Conservation (phyloP, 177 flowering plant genomes). For the Telopea speciosissima region DNA sequence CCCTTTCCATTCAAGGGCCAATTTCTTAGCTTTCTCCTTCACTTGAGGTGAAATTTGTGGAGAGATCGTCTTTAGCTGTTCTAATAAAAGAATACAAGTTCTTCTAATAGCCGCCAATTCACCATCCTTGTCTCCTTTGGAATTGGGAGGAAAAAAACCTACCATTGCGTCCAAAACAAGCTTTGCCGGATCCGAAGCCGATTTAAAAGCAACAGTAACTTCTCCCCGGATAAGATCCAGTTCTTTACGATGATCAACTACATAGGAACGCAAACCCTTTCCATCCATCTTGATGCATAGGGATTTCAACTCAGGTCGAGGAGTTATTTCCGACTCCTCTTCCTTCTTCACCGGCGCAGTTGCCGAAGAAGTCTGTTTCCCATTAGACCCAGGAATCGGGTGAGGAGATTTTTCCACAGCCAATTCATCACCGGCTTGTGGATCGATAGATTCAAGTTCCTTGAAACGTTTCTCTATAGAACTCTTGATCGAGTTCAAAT, state of each 20-base stretch:
- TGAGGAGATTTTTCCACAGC: conserved; percentile 5
- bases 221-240: conserved; percentile 22
- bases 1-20: conserved; percentile 55
- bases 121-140: conserved; percentile 17
- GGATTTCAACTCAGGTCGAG: conserved; percentile 36
- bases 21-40: conserved; percentile 36
- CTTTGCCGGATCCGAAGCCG: conserved; percentile 43
- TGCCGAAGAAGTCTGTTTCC: background rate
- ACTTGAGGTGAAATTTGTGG: conserved; percentile 17
- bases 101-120: conserved; percentile 26
- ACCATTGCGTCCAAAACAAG: conserved; percentile 55
- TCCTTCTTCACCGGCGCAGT: background rate
- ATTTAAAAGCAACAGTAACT: conserved; percentile 32
- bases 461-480: conserved; percentile 20
- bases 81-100: conserved; percentile 43
- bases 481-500: conserved; percentile 49
- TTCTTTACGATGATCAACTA: conserved; percentile 27
- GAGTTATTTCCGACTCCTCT: background rate
- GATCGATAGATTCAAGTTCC: conserved; percentile 15
- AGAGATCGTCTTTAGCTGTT: conserved; percentile 23
- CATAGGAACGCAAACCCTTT: conserved; percentile 32
- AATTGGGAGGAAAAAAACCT: conserved; percentile 25
- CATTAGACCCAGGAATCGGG: background rate
- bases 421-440: background rate
- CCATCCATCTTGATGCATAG: conserved; percentile 59